phyloP scores from a whole-genome alignment of 2,329 filamentous ascomycete genomes.

The Phoma herbarum region DNA sequence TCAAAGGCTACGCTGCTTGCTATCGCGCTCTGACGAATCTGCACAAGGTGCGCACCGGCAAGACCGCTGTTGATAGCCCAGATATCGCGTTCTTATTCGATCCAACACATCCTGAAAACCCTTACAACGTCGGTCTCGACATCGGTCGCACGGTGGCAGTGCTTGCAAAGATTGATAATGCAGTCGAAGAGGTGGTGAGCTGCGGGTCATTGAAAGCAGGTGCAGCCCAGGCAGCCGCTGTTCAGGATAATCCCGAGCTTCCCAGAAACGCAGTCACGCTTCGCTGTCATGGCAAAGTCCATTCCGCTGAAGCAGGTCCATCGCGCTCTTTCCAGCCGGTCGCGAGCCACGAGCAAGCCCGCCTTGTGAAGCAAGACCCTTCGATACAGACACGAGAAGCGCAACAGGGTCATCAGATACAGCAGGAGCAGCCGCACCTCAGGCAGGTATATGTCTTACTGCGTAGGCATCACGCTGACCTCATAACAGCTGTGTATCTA shows the following conservation, averaged over 20 bases:
- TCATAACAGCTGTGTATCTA: background rate
- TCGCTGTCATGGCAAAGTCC: background rate
- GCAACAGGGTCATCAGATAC: slow-evolving; percentile 1
- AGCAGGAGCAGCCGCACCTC: slow-evolving; percentile 9
- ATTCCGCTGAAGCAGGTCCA: background rate
- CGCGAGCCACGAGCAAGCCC: background rate
- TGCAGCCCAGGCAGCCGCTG: background rate
- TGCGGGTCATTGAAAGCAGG: background rate
- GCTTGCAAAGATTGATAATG: background rate
- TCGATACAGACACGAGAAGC: background rate
- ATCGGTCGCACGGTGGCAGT: slow-evolving; percentile 10
- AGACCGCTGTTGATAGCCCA: slow-evolving; percentile 23
- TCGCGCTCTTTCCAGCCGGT: background rate
- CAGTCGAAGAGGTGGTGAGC: background rate
- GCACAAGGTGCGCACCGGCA: slow-evolving; percentile 26
- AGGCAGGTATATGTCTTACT: slow-evolving; percentile 10
- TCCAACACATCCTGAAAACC: slow-evolving; percentile 26
- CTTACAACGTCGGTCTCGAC: slow-evolving; percentile 23
- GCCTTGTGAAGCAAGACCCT: background rate
- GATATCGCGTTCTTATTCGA: slow-evolving; percentile 36
- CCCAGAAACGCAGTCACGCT: background rate
- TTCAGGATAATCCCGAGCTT: background rate
- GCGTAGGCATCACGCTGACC: background rate
- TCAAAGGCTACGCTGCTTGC: slow-evolving; percentile 34
- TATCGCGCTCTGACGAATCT: slow-evolving; percentile 20